A percentile compares a stretch with the other conserved stretches of the same genome.
Evolutionary conservation across 345 rosid genomes (phyloP).

Genomic region (Garcia nutans): DNA sequence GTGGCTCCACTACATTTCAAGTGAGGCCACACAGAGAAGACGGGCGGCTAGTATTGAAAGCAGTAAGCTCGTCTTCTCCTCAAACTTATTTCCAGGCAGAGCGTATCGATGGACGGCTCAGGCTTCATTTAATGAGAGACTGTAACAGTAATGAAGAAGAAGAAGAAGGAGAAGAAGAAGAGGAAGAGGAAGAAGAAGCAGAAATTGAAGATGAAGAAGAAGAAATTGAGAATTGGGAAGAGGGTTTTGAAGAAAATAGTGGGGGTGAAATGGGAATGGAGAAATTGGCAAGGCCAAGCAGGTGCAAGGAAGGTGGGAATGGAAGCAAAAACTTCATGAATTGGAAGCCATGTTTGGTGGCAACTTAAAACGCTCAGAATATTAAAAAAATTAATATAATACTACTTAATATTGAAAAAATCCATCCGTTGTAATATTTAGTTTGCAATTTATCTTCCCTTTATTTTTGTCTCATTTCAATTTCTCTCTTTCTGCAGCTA

Average conservation of each 20-base stretch:
- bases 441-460: too few relatives aligned
- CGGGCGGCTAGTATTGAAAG: slow-evolving; percentile 27
- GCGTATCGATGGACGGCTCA: slow-evolving; percentile 26
- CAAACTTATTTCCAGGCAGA: slow-evolving; percentile 20
- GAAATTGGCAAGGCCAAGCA: slow-evolving; percentile 4
- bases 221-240: not conserved
- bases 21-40: slow-evolving; percentile 24
- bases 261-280: slow-evolving; percentile 18
- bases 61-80: slow-evolving; percentile 18
- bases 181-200: slow-evolving; percentile 14
- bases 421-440: too few relatives aligned
- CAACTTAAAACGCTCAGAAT: slow-evolving; percentile 1
- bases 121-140: slow-evolving; percentile 18
- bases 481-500: not conserved
- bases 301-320: slow-evolving; percentile 25
- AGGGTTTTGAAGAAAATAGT: not conserved
- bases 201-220: not conserved
- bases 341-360: slow-evolving; percentile 22
- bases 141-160: not conserved
- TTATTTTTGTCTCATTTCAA: not conserved
- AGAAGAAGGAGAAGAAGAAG: too few relatives aligned
- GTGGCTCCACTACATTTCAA: slow-evolving; percentile 12
- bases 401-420: too few relatives aligned
- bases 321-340: slow-evolving; percentile 7
- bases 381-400: too few relatives aligned